Evolutionary conservation across 805 yeast genomes (phyloP).

Genomic region (Scheffersomyces ergatensis): DNA sequence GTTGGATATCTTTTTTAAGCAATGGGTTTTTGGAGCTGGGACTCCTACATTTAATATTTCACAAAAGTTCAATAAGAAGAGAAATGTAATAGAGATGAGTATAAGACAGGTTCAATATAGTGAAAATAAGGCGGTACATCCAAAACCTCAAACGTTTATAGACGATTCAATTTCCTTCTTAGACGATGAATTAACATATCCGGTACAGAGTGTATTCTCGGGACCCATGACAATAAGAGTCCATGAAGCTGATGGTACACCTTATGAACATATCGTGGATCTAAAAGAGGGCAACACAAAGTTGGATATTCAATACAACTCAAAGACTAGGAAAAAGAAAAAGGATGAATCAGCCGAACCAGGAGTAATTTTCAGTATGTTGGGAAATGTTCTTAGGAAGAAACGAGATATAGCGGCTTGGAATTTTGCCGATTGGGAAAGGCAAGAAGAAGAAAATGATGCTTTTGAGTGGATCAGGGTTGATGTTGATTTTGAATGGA

Average conservation of each 20-base stretch:
- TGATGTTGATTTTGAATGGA: constrained; percentile 99
- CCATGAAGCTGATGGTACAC: constrained; percentile 98
- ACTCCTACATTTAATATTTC: constrained; percentile 86
- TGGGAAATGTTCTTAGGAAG: constrained; percentile 75
- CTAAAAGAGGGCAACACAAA: constrained; percentile 81
- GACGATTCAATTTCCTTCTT: constrained; percentile 42
- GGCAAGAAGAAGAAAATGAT: constrained; percentile 75
- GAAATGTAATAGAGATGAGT: constrained; percentile 92
- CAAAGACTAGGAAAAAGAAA: constrained; percentile 82
- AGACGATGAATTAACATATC: constrained; percentile 39
- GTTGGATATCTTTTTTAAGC: constrained; percentile 79
- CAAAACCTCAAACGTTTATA: constrained; percentile 41
- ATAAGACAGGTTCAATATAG: constrained; percentile 84
- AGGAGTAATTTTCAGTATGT: constrained; percentile 41
- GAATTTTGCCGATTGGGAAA: constrained; percentile 69
- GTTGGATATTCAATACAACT: constrained; percentile 91
- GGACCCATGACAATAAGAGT: constrained; percentile 97
- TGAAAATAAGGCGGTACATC: constrained; percentile 42
- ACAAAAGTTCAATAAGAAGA: constrained; percentile 88
- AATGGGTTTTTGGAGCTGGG: constrained; percentile 91
- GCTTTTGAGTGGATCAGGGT: constrained; percentile 97
- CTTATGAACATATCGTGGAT: constrained; percentile 95
- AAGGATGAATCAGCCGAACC: constrained; percentile 50
- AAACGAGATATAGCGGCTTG: constrained; percentile 64
- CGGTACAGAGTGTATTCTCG: constrained; percentile 57